Percentiles rank a stretch among this genome's conserved stretches.
Conservation (phyloP, 345 rosid genomes). For the Conringia planisiliqua region DNA sequence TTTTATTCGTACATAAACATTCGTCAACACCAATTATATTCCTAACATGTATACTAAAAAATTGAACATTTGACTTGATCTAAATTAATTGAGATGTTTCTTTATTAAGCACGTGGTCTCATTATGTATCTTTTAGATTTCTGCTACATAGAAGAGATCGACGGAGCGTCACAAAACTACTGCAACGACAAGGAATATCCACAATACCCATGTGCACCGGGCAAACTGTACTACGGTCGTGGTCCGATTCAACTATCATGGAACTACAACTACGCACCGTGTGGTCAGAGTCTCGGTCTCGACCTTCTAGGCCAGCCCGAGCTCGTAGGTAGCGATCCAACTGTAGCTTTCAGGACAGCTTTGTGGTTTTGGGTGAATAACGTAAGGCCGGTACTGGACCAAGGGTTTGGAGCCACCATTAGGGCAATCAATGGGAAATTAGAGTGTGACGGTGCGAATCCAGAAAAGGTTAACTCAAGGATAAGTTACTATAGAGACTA, state of each 20-base stretch:
- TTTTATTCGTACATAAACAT: background rate
- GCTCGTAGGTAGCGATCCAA: conserved; percentile 34
- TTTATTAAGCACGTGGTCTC: background rate
- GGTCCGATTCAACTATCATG: conserved; percentile 57
- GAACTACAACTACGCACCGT: conserved; percentile 55
- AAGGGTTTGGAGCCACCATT: conserved; percentile 54
- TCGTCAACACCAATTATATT: no score
- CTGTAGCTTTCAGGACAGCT: conserved; percentile 44
- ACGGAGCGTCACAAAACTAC: conserved; percentile 48
- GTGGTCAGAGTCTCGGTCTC: conserved; percentile 38
- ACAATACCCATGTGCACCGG: conserved; percentile 55
- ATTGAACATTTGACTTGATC: background rate
- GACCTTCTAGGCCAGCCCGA: conserved; percentile 46
- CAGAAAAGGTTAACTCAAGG: conserved; percentile 37
- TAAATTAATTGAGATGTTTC: background rate
- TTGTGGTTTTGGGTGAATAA: conserved; percentile 63
- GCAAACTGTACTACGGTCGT: conserved; percentile 47
- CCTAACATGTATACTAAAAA: background rate
- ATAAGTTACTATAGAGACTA: conserved; percentile 39
- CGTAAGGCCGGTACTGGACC: conserved; percentile 38
- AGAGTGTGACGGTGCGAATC: conserved; percentile 42
- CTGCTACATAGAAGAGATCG: conserved; percentile 56
- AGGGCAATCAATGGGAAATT: conserved; percentile 44
- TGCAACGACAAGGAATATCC: conserved; percentile 34
- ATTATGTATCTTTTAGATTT: conserved; percentile 42